Evolutionary conservation across 139 green algal genomes (phyloP).

Genomic region (Coelastrella sp.): DNA sequence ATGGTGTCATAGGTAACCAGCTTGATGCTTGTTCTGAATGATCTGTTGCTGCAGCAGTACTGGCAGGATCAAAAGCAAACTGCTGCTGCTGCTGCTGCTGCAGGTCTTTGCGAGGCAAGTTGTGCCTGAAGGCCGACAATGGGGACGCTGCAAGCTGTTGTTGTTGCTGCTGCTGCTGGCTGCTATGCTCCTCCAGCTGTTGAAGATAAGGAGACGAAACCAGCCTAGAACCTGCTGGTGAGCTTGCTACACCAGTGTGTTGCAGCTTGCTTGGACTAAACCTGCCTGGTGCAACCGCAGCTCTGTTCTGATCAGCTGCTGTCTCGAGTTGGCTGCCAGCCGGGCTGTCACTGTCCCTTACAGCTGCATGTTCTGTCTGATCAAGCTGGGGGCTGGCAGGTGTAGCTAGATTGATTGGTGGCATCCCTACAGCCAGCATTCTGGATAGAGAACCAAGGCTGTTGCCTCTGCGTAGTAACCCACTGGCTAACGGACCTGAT

Average conservation of each 20-base stretch:
- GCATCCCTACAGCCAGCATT: conserved; percentile 3
- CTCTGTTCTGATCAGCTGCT: conserved; percentile 3
- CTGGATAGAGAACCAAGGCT: background rate
- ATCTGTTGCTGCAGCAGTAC: background rate
- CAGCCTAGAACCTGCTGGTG: background rate
- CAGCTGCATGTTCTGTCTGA: no score
- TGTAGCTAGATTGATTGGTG: background rate
- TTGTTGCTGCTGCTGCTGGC: background rate
- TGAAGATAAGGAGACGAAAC: conserved; percentile 12
- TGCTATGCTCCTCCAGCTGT: background rate
- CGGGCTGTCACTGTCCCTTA: no score
- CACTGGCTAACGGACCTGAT: background rate
- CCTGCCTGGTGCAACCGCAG: background rate
- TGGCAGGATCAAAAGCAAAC: background rate
- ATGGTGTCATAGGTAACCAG: background rate
- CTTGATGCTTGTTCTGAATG: conserved; percentile 2
- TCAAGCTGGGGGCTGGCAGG: background rate
- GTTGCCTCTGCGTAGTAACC: conserved; percentile 15
- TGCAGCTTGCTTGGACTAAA: no score
- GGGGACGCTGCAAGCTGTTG: conserved; percentile 29
- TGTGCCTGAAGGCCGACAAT: conserved; percentile 19
- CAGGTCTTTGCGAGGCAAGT: background rate
- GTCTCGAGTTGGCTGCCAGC: background rate
- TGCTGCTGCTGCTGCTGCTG: background rate
- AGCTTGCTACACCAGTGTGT: no score